Percentiles rank a stretch among this genome's conserved stretches.
Evolutionary conservation across 345 rosid species (phyloP).

Genomic region (Hirschfeldia incana): DNA sequence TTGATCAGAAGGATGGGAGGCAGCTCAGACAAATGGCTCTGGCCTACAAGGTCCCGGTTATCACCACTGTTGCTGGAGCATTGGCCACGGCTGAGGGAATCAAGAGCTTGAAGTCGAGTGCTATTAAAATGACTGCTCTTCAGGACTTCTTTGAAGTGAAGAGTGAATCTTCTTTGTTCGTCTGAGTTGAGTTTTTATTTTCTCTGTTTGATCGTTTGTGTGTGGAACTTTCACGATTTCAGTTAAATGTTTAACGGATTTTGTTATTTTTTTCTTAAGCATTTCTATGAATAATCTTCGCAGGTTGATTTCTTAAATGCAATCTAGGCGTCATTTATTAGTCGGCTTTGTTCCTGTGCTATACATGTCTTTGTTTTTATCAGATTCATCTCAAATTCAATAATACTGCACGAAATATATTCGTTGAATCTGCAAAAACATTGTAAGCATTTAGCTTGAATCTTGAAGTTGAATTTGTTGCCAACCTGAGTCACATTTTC

Average conservation of each 20-base stretch:
- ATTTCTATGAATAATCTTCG: constrained; percentile 29
- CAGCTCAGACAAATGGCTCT: constrained; percentile 91
- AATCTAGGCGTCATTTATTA: background rate
- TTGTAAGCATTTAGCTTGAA: background rate
- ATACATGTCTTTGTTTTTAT: background rate
- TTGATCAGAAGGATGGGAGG: constrained; percentile 86
- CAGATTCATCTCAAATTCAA: constrained; percentile 5
- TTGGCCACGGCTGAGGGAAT: constrained; percentile 89
- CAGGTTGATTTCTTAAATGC: background rate
- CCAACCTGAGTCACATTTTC: background rate
- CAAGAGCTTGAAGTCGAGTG: constrained; percentile 65
- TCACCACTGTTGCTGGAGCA: constrained; percentile 92
- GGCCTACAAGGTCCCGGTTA: constrained; percentile 86
- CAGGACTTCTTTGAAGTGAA: constrained; percentile 77
- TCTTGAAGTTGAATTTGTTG: background rate
- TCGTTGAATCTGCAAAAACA: background rate
- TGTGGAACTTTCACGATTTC: constrained; percentile 15
- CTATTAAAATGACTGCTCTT: constrained; percentile 70
- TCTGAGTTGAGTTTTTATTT: constrained; percentile 27
- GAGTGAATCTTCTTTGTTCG: constrained; percentile 27
- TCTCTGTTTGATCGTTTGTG: constrained; percentile 2
- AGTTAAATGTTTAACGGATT: constrained; percentile 16
- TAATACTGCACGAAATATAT: background rate
- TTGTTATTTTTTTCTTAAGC: constrained; percentile 8
- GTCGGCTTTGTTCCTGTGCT: background rate